Base-by-base conservation (phyloP, 2,329 filamentous ascomycete species). In the Fusarium caatingaense region DNA sequence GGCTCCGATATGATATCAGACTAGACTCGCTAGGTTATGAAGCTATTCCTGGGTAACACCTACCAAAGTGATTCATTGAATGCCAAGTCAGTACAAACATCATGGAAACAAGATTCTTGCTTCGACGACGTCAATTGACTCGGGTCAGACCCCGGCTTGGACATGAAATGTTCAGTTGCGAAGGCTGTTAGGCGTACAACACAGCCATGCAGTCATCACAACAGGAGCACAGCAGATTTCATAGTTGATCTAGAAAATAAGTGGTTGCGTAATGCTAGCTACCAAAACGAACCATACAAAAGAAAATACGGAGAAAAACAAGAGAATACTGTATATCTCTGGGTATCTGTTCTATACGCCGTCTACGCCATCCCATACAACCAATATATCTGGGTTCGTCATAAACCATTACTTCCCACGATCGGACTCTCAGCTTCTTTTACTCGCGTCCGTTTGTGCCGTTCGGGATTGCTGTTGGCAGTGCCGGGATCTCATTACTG, bases 401-500 rank as follows among this genome's bases (percentile, higher is more conserved):
- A 54, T 50, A 58, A 44, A 51, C 62, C 34, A 51, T 50, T 54
- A 51, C 30, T 58, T 28, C 28, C 51, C 56, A 47, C 59, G 32
- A 45, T 50, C 28, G 40, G 16, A 20, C 23, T 44, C 40, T 54
- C 37, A 34, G 13, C 23, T 41, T 34, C 47, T 23, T 9, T 59
- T 30, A 65, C 12, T 64, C 46, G 5, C 51, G 45, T 46, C 56
- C 60, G 37, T 66, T 50, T 60, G 50, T 60, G 27, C 48, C 55
- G 20, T 41, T 63, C 30, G 42, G 44, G 30, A 72, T 54, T 18
- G 53, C 56, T 20, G 64, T 68, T 50, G 75, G 71, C 20, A 69
- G 66, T 21, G 66, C 46, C 21, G 69, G 64, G 9, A 73, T 73
- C 46, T 79, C 77, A 32, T 69, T 74, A 48, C 78, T 80, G 61